Evolutionary conservation across 1,284 basidiomycete genomes (phyloP).

Genomic region (Rhodotorula sp.): DNA sequence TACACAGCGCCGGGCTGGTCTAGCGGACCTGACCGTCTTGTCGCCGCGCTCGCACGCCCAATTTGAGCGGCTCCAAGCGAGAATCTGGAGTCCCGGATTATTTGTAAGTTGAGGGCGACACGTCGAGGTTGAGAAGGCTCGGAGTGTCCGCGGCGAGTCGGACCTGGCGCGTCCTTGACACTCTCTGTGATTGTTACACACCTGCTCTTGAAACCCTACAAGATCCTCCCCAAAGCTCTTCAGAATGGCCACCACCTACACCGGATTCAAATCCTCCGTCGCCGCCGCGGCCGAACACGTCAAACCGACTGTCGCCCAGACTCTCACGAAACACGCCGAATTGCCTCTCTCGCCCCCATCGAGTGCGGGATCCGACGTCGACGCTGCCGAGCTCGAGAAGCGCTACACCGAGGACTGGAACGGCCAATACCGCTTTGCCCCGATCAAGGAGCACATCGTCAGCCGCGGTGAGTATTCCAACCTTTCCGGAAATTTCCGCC

Average conservation of each 20-base stretch:
- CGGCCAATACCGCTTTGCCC: constrained; percentile 55
- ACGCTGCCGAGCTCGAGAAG: constrained; percentile 6
- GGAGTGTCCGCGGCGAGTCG: too few relatives aligned
- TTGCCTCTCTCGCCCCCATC: constrained; percentile 7
- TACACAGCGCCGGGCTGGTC: too few relatives aligned
- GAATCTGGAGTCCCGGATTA: too few relatives aligned
- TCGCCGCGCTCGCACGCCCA: too few relatives aligned
- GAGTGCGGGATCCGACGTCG: constrained; percentile 15
- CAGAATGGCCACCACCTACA: constrained; percentile 12
- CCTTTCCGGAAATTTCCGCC: not conserved
- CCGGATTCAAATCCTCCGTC: constrained; percentile 43
- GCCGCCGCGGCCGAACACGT: constrained; percentile 8
- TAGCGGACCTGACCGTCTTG: too few relatives aligned
- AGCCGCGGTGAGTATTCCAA: constrained; percentile 54
- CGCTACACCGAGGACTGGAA: constrained; percentile 52
- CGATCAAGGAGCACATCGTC: constrained; percentile 62
- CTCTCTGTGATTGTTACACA: not conserved
- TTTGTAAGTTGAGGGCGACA: too few relatives aligned
- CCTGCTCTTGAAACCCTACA: not conserved
- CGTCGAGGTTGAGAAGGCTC: too few relatives aligned
- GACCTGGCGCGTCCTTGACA: not conserved
- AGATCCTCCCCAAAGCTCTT: not conserved
- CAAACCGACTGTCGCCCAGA: not conserved
- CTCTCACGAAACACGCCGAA: not conserved
- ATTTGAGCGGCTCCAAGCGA: too few relatives aligned